Conservation (phyloP, 208 protist genomes). For the Acanthamoeba healyi region DNA sequence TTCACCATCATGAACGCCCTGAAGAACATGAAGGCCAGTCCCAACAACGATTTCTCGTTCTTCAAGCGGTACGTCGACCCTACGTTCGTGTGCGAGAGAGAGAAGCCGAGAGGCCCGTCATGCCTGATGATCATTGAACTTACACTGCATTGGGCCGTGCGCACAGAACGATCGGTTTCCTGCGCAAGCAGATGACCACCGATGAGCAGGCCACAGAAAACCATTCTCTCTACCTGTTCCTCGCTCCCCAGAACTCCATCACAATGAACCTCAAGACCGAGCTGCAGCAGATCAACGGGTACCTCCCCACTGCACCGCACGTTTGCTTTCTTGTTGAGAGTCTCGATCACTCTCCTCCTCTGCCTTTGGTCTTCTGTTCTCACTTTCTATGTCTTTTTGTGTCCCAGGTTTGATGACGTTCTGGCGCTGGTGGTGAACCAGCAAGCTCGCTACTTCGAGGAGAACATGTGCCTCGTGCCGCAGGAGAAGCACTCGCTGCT, state of each 20-base stretch:
- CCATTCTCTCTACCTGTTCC: conserved; percentile 88
- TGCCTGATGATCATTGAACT: background rate
- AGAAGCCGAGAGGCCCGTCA: background rate
- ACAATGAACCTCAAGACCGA: conserved; percentile 84
- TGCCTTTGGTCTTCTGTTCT: background rate
- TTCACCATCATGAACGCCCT: conserved; percentile 88
- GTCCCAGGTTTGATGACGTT: conserved; percentile 85
- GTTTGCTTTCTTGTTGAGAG: background rate
- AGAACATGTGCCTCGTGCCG: conserved; percentile 82
- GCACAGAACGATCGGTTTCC: conserved; percentile 81
- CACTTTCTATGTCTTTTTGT: background rate
- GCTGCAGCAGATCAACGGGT: conserved; percentile 82
- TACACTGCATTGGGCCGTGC: background rate
- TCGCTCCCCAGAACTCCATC: conserved; percentile 88
- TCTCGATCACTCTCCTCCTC: background rate
- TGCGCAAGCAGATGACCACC: conserved; percentile 80
- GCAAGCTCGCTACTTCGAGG: conserved; percentile 82
- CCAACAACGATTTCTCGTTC: conserved; percentile 92
- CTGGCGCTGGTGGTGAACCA: conserved; percentile 81
- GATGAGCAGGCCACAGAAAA: conserved; percentile 89
- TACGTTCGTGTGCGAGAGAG: background rate
- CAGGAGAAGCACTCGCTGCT: conserved; percentile 87
- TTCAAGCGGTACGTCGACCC: conserved; percentile 86
- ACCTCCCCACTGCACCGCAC: background rate
- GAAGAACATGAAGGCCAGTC: conserved; percentile 91